Conservation (phyloP, 1,284 basidiomycete species). For the Xerocomus cyaneibrunnescens region DNA sequence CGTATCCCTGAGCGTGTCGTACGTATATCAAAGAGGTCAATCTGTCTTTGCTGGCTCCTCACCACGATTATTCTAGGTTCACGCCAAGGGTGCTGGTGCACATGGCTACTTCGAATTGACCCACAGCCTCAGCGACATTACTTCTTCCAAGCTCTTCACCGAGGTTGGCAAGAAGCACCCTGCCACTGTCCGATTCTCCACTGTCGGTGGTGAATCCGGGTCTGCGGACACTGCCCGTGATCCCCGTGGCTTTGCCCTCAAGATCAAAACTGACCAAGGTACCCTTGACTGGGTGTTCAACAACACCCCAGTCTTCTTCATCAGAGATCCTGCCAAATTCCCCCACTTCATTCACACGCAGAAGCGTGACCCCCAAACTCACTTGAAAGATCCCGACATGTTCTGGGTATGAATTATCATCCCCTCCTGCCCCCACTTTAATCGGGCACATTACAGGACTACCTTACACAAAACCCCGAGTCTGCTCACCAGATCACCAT, state of each 20-base stretch:
- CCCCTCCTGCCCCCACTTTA: background rate
- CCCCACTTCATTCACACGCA: slow-evolving; percentile 96
- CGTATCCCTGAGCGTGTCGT: slow-evolving; percentile 95
- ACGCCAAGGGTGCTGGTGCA: slow-evolving; percentile 86
- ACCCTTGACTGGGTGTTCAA: slow-evolving; percentile 93
- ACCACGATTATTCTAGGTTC: slow-evolving; percentile 50
- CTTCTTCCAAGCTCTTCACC: slow-evolving; percentile 68
- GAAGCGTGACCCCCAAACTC: slow-evolving; percentile 89
- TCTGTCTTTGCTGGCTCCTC: background rate
- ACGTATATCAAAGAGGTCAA: slow-evolving; percentile 22
- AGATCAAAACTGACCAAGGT: slow-evolving; percentile 87
- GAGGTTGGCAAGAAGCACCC: slow-evolving; percentile 70
- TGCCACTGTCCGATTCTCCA: slow-evolving; percentile 82
- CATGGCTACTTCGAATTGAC: slow-evolving; percentile 92
- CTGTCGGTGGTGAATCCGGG: slow-evolving; percentile 85
- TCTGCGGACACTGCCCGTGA: slow-evolving; percentile 91
- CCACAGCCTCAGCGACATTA: slow-evolving; percentile 79
- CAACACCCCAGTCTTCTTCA: slow-evolving; percentile 91
- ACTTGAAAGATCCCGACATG: slow-evolving; percentile 79
- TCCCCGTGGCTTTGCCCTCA: slow-evolving; percentile 90
- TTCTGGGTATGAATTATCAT: slow-evolving; percentile 60
- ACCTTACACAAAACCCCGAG: slow-evolving; percentile 89
- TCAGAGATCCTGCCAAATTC: slow-evolving; percentile 81
- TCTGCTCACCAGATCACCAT: slow-evolving; percentile 90
- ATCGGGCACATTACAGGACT: slow-evolving; percentile 58